Percentiles rank a stretch among this genome's conserved stretches.
These are phyloP conservation scores for Westerdykella ornata DNA, from an alignment of 2,329 filamentous ascomycete species.

Conservation along the genomic window DNA sequence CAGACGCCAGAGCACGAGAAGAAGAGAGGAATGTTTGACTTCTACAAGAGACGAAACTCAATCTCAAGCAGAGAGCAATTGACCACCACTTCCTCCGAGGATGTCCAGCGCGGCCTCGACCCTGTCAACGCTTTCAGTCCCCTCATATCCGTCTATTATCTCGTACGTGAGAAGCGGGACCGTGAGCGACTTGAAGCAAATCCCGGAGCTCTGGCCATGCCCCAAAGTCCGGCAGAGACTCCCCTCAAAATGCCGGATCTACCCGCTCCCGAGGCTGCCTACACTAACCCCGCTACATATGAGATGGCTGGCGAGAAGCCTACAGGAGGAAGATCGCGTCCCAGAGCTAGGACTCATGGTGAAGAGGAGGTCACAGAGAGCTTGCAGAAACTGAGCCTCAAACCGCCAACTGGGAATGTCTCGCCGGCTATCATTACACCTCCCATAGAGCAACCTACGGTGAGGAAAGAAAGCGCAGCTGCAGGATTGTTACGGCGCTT, in stretches of 20 bases:
- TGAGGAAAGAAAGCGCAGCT: conserved; percentile 81
- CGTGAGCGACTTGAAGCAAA: conserved; percentile 59
- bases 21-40: conserved; percentile 90
- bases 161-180: conserved; percentile 91
- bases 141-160: conserved; percentile 86
- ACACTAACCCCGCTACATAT: conserved; percentile 78
- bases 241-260: conserved; percentile 65
- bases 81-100: conserved; percentile 74
- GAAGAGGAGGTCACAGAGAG: conserved; percentile 81
- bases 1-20: conserved; percentile 58
- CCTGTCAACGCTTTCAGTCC: conserved; percentile 91
- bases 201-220: conserved; percentile 53
- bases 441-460: conserved; percentile 47
- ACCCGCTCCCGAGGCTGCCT: conserved; percentile 71
- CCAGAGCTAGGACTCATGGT: conserved; percentile 84
- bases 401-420: conserved; percentile 43
- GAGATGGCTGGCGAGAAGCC: conserved; percentile 86
- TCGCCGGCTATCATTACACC: conserved; percentile 50
- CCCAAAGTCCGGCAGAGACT: conserved; percentile 51
- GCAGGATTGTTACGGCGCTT: conserved; percentile 79
- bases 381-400: conserved; percentile 58
- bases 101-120: conserved; percentile 72
- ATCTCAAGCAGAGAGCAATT: conserved; percentile 83
- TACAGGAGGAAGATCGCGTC: conserved; percentile 74
- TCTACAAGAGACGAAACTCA: conserved; percentile 92